Evolutionary conservation across 352 stramenopile genomes (phyloP), one percentile per base, ranked within the genome.

Genomic region (Phytophthora capsici): DNA sequence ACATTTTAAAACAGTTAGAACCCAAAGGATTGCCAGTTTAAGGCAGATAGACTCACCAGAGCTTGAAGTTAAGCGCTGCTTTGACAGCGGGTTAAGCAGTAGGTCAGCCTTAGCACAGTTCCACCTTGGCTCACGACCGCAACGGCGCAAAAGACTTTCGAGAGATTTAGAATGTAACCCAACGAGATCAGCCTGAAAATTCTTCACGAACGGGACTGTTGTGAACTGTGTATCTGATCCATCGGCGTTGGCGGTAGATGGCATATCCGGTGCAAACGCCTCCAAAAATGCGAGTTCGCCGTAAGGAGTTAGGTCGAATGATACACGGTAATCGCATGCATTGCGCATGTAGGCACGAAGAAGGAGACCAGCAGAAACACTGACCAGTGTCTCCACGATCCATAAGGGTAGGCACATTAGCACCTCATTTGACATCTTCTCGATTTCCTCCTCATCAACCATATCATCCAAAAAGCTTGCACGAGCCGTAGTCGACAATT

Each of bases 291-390:
- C 87, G 43, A 95, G 47, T 36, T 95, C 87, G 3, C 87, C 85
- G 51, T 94, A 95, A 6, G 87, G 87, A 50, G 75, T 91, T 44
- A 95, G 65, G 56, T 93, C 87, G 32, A 93, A 95, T 36, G 84
- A 88, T 28, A 93, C 75, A 55, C 85, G 87, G 41, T 91, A 90
- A 52, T 93, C 84, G 58, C 84, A 90, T 22, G 86, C 66, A 52
- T 91, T 92, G 28, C 82, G 73, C 69, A 90, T 89, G 57, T 83
- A 82, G 10, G 83, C 82, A 38, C 84, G 87, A 53, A 93, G 84
- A 10, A 75, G 26, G 8, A 95, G 57, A 1, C 87, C 87, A 6
- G 85, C 85, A 2, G 71, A 80, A 56, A 91, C 75, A 37, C 79
- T 88, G 2, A 91, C 78, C 13, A 93, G 54, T 14, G 80, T 84